phyloP scores from a whole-genome alignment of 805 yeast species.

The Zygoascus tannicola region DNA sequence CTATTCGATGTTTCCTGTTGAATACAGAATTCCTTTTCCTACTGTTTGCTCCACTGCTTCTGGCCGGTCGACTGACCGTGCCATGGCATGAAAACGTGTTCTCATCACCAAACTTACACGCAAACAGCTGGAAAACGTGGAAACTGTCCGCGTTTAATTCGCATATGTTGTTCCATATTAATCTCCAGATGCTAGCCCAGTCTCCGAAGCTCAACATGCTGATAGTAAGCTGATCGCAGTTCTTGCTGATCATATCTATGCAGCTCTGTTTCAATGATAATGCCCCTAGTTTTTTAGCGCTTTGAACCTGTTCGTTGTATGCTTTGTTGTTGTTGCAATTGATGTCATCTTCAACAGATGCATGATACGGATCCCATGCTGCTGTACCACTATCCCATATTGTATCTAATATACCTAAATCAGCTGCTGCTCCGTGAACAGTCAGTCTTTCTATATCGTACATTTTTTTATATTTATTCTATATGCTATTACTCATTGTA shows the following conservation, averaged over 20 bases:
- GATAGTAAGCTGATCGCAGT: constrained; percentile 1
- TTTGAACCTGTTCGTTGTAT: no score
- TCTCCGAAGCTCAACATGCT: constrained; percentile 3
- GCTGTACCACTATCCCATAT: no score
- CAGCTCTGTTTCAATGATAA: not conserved
- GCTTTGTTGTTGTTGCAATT: no score
- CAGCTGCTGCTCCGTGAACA: not conserved
- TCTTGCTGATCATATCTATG: not conserved
- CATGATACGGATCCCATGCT: no score
- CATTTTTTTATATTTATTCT: no score
- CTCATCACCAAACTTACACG: constrained; percentile 7
- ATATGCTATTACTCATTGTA: no score
- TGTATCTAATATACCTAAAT: not conserved
- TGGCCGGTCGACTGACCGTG: not conserved
- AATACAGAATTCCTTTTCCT: not conserved
- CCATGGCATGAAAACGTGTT: constrained; percentile 11
- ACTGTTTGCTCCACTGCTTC: not conserved
- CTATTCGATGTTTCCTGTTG: constrained; percentile 13
- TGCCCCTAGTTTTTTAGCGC: no score
- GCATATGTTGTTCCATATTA: constrained; percentile 14
- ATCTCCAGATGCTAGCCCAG: constrained; percentile 11
- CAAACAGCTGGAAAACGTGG: constrained; percentile 11
- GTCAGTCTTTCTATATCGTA: not conserved
- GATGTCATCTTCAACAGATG: no score
- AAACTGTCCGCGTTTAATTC: constrained; percentile 12